Conservation (phyloP, 768 basidiomycete species). For the Leccinum boreale region DNA sequence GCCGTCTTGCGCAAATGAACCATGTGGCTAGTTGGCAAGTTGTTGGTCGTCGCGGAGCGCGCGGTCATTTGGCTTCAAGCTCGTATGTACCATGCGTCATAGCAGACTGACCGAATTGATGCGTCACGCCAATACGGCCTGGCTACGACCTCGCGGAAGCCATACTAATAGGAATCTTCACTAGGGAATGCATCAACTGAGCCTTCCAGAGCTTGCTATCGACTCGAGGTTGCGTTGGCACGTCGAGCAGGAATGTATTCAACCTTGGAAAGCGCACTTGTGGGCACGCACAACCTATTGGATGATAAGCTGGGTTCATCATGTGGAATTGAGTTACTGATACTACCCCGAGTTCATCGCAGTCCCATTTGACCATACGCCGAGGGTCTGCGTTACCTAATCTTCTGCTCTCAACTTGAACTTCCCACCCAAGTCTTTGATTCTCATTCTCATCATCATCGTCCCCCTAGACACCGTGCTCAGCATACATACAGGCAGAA, state of each 20-base stretch:
- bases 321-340: background rate
- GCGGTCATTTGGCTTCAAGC: background rate
- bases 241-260: background rate
- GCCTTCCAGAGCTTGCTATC: too few species aligned
- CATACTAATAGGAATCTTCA: too few species aligned
- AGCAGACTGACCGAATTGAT: background rate
- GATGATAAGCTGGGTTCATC: background rate
- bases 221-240: background rate
- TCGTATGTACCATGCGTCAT: background rate
- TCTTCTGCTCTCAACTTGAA: background rate
- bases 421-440: background rate
- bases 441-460: background rate
- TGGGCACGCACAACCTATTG: background rate
- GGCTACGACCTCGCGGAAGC: background rate
- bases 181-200: too few species aligned
- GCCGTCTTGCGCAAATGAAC: background rate
- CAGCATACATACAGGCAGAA: background rate
- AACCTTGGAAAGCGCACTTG: background rate
- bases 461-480: background rate
- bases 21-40: too few species aligned
- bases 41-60: too few species aligned
- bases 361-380: background rate
- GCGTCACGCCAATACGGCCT: background rate
- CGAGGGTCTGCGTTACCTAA: background rate
- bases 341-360: background rate